Conservation (phyloP, 768 basidiomycete genomes). For the Boletus fagicola region DNA sequence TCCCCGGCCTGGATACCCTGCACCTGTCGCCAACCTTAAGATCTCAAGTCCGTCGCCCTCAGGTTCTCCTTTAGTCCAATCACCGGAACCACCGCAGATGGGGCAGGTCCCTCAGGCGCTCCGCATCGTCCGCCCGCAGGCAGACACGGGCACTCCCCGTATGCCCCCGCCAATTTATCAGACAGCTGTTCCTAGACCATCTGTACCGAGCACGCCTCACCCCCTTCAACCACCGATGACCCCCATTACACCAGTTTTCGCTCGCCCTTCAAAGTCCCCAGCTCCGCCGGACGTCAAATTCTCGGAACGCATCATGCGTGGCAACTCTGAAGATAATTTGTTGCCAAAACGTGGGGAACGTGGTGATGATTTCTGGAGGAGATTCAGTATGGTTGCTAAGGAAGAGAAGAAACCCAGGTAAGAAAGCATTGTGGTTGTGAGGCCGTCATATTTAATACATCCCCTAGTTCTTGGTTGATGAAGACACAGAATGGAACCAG, state of each 20-base stretch:
- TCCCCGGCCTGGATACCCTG: conserved; percentile 72
- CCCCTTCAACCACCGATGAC: conserved; percentile 75
- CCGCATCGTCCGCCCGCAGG: conserved; percentile 19
- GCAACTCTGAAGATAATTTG: conserved; percentile 64
- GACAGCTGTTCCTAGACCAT: conserved; percentile 29
- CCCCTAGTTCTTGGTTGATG: conserved; percentile 58
- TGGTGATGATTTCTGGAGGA: conserved; percentile 84
- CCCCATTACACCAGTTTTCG: conserved; percentile 78
- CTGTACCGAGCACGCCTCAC: conserved; percentile 58
- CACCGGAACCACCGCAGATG: conserved; percentile 25
- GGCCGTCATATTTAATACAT: neutral
- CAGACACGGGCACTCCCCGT: conserved; percentile 20
- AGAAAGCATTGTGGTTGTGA: neutral
- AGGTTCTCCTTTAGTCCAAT: conserved; percentile 32
- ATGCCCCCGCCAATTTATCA: conserved; percentile 35
- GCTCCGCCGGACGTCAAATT: conserved; percentile 47
- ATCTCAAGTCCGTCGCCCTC: conserved; percentile 49
- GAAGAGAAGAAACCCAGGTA: conserved; percentile 58
- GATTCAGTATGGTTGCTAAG: conserved; percentile 81
- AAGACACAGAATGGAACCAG: conserved; percentile 56
- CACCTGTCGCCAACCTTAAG: conserved; percentile 64
- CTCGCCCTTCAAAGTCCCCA: conserved; percentile 49
- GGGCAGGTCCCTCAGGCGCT: conserved; percentile 31
- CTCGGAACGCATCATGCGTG: conserved; percentile 59
- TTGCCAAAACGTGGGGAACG: conserved; percentile 67